A percentile compares a stretch with the other conserved stretches of the same genome.
These are phyloP conservation scores for Novymonas esmeraldas DNA, from an alignment of 208 protist species.

Conservation along the genomic window DNA sequence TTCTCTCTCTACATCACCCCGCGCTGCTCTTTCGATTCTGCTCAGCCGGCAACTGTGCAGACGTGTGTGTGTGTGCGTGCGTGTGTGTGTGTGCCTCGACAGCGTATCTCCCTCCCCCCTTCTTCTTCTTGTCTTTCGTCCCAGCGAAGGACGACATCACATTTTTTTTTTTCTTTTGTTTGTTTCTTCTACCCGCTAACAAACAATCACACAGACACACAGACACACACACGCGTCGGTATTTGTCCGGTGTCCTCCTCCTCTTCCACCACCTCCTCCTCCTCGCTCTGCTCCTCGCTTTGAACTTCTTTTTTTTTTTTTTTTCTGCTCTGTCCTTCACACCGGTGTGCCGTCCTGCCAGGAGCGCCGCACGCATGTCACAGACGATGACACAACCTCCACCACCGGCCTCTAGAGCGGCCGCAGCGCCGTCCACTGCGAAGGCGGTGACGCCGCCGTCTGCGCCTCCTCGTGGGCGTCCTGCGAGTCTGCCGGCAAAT, in stretches of 20 bases:
- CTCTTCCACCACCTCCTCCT: not conserved
- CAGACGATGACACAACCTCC: not conserved
- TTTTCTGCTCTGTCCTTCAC: not conserved
- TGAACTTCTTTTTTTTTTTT: not conserved
- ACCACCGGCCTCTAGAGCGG: not conserved
- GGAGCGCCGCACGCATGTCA: no score
- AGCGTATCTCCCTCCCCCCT: not conserved
- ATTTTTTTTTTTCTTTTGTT: conserved; percentile 15
- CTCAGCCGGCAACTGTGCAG: not conserved
- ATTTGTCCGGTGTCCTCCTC: conserved; percentile 4
- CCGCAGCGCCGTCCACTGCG: not conserved
- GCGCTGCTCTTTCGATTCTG: not conserved
- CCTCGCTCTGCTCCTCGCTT: not conserved
- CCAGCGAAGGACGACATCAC: not conserved
- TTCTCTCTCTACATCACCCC: not conserved
- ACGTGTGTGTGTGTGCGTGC: conserved; percentile 4
- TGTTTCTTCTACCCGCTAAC: not conserved
- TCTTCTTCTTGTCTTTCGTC: no score
- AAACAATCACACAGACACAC: not conserved
- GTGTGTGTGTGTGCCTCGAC: conserved; percentile 8
- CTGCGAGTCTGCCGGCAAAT: not conserved
- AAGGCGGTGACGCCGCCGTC: not conserved
- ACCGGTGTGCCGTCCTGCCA: not conserved
- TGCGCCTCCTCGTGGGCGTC: not conserved
- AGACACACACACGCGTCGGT: no score